Evolutionary conservation across 345 rosid genomes (phyloP), one percentile per base, ranked within the genome.

Genomic region (Eucalyptus regnans): DNA sequence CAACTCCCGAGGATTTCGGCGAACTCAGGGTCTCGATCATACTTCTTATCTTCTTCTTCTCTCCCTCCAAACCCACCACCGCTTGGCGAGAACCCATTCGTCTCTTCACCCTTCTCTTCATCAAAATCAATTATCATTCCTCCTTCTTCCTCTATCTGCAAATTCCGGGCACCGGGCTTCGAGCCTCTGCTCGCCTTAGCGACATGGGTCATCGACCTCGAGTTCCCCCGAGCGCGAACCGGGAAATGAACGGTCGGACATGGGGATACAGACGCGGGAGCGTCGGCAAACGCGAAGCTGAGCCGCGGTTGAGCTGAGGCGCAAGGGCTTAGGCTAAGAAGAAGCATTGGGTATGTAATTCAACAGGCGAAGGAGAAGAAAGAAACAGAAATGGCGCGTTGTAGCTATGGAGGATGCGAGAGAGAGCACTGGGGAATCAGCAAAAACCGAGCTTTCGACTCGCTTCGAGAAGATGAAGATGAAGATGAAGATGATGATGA

Each of bases 1-100:
- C 94, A 93, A 89, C 91, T 93, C 37, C 98, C 98, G 2, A 97
- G 90, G 91, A 97, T 96, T 48, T 96, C 98, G 31, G 98, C 99
- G 81, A 95, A 95, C 88, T 96, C 98, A 6, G 99, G 99, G 91
- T 97, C 97, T 89, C 90, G 96, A 83, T 97, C 99, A 89, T 93
- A 96, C 85, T 94, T 93, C 43, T 90, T 93, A 50, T 93, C 94
- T 10, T 93, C 94, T 85, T 91, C 92, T 50, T 90, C 92, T 43
- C 92, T 91, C 62, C 95, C 86, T 89, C 92, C 68, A 66, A 89
- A 94, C 44, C 90, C 90, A 27, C 90, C 87, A 86, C 89, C 86
- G 85, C 87, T 54, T 52, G 88, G 90, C 4, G 71, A 91, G 43
- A 90, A 88, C 31, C 90, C 88, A 7, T 91, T 91, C 7, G 90